Evolutionary conservation across 163 green algal species (phyloP).

Genomic region (Volvox carteri): DNA sequence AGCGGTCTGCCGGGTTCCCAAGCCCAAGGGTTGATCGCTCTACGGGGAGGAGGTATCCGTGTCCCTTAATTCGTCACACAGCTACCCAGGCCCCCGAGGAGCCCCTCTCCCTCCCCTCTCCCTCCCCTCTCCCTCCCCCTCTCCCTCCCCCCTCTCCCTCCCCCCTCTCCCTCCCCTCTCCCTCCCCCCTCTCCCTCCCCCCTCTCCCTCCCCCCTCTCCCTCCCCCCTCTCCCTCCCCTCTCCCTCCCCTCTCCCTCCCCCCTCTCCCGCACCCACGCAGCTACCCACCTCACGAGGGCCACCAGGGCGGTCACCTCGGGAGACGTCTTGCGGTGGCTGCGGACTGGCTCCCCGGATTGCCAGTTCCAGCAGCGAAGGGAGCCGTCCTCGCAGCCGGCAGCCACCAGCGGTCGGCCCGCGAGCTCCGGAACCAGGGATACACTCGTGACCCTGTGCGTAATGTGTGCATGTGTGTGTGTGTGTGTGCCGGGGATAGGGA

Average conservation of each 20-base stretch:
- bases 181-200: too few species aligned
- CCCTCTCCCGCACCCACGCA: too few species aligned
- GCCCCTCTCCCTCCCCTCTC: too few species aligned
- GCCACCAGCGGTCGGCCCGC: conserved; percentile 45
- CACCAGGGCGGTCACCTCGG: conserved; percentile 64
- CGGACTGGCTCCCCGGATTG: conserved; percentile 41
- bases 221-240: not conserved
- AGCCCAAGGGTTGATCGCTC: too few species aligned
- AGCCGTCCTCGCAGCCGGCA: conserved; percentile 67
- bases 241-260: too few species aligned
- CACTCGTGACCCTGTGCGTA: conserved; percentile 48
- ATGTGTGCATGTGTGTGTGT: too few species aligned
- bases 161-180: not conserved
- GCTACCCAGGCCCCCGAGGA: not conserved
- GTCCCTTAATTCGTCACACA: not conserved
- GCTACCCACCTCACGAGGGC: conserved; percentile 58
- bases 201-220: too few species aligned
- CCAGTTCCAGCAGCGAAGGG: conserved; percentile 58
- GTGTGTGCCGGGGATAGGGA: too few species aligned
- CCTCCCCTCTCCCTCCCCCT: not conserved
- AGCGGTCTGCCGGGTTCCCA: too few species aligned
- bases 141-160: not conserved
- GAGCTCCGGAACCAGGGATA: conserved; percentile 52
- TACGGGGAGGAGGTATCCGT: too few species aligned
- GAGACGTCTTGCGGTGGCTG: conserved; percentile 55